phyloP scores from a whole-genome alignment of 2,329 filamentous ascomycete species.

The Myriosclerotinia scirpicola region DNA sequence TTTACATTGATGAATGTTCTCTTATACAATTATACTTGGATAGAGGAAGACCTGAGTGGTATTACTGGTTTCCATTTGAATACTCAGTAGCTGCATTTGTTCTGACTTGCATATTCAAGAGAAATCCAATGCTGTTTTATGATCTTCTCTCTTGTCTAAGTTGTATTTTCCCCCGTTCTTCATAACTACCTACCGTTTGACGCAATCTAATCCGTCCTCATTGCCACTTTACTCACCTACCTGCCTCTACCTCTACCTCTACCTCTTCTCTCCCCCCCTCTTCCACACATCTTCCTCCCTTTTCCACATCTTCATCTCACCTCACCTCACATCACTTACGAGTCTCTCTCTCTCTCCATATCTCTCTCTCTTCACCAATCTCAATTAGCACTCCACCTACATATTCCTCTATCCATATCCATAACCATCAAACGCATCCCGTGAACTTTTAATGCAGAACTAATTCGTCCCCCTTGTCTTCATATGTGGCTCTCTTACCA shows the following conservation, averaged over 20 bases:
- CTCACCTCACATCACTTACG: too few relatives aligned
- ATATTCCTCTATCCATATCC: constrained; percentile 4
- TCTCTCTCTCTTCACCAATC: too few relatives aligned
- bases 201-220: too few relatives aligned
- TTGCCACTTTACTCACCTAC: background rate
- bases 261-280: background rate
- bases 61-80: background rate
- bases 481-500: background rate
- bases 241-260: background rate
- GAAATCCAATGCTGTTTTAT: constrained; percentile 20
- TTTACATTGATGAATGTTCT: background rate
- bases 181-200: too few relatives aligned
- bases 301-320: background rate
- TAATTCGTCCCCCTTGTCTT: constrained; percentile 4
- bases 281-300: background rate
- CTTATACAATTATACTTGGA: background rate
- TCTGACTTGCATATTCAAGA: constrained; percentile 18
- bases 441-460: constrained; percentile 4
- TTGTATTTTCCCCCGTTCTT: too few relatives aligned
- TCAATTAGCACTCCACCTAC: background rate
- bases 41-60: background rate
- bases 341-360: too few relatives aligned
- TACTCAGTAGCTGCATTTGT: too few relatives aligned
- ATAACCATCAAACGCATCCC: constrained; percentile 14
- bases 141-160: too few relatives aligned